Evolutionary conservation across 371 early-diverging fungal species (phyloP), one percentile per base, ranked within the genome.

Genomic region (Capniomyces stellatus): DNA sequence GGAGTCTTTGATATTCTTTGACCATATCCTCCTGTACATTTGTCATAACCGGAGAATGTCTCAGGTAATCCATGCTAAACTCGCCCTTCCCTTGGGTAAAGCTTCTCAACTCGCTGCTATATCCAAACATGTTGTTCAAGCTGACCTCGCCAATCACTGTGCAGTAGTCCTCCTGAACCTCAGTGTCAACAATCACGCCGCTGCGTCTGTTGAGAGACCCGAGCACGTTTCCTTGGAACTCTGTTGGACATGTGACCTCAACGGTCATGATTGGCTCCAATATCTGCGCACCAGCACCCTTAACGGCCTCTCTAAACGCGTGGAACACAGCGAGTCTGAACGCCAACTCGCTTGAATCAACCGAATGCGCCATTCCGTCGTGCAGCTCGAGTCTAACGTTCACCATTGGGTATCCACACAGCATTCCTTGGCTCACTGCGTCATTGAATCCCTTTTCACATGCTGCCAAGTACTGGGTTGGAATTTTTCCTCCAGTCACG

Each of bases 181-280:
- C 94, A 2, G 92, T 82, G 61, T 97, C 92, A 43, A 79, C 71
- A 58, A 97, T 90, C 8, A 87, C 84, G 54, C 94, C 98, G 76
- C 91, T 91, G 62, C 95, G 83, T 79, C 89, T 92, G 76, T 93
- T 94, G 52, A 97, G 66, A 15, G 87, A 82, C 42, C 85, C 89
- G 55, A 97, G 82, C 35, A 88, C 87, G 41, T 79, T 68, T 40
- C 94, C 96, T 73, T 96, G 96, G 83, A 83, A 94, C 69, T 97
- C 95, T 35, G 75, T 67, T 12, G 98, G 98, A 3, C 85, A 87
- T 3, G 86, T 82, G 55, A 94, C 75, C 47, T 78, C 76, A 48
- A 97, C 98, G 52, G 80, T 83, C 98, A 97, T 97, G 64, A 97
- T 81, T 28, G 98, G 98, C 71, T 97, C 95, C 53, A 97, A 70